phyloP scores from a whole-genome alignment of 352 stramenopile genomes.

The Aphanomyces astaci region DNA sequence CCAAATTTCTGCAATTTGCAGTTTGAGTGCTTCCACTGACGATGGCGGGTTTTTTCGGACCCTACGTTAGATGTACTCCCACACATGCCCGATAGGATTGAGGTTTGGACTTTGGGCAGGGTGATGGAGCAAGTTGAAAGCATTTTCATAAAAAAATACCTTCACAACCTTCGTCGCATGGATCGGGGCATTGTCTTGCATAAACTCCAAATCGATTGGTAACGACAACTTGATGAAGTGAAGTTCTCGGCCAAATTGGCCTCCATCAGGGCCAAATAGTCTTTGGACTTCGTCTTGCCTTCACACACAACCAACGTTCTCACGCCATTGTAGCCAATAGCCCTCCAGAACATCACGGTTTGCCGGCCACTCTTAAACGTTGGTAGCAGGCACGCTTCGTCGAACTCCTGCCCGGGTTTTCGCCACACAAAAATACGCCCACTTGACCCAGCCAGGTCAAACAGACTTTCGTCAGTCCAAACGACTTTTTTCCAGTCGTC shows the following conservation, averaged over 20 bases:
- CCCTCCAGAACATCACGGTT: slow-evolving; percentile 3
- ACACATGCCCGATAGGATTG: slow-evolving; percentile 18
- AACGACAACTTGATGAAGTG: background rate
- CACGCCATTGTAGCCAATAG: background rate
- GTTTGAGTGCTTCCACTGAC: background rate
- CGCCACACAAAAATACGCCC: slow-evolving; percentile 11
- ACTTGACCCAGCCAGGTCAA: background rate
- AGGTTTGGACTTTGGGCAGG: slow-evolving; percentile 14
- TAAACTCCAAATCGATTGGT: background rate
- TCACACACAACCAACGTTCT: background rate
- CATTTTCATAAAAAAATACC: background rate
- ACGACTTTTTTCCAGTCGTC: background rate
- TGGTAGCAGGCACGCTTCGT: background rate
- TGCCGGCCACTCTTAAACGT: slow-evolving; percentile 1
- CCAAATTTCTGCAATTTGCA: background rate
- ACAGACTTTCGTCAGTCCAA: slow-evolving; percentile 10
- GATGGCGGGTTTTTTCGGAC: background rate
- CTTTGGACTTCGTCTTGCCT: background rate
- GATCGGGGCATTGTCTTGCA: slow-evolving; percentile 6
- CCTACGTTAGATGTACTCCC: background rate
- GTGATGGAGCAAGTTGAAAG: background rate
- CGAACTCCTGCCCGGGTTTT: background rate
- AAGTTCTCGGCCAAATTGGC: background rate
- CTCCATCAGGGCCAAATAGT: background rate
- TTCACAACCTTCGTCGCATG: background rate